Evolutionary conservation across 2,329 filamentous ascomycete genomes (phyloP).

Genomic region (Penicillium occitanis): DNA sequence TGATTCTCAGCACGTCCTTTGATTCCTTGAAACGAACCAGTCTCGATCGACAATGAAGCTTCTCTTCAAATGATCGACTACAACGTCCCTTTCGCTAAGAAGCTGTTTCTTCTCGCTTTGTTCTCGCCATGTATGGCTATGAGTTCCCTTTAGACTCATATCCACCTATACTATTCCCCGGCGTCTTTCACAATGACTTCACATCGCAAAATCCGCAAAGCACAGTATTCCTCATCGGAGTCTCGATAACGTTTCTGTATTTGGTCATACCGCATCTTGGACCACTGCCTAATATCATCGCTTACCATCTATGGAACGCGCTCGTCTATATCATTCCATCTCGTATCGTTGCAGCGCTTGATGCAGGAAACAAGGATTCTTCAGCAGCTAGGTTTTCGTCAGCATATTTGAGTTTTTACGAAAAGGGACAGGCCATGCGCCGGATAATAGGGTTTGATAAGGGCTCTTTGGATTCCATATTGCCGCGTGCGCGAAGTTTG

Average conservation of each 20-base stretch:
- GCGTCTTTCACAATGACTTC: slow-evolving; percentile 36
- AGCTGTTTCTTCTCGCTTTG: not conserved
- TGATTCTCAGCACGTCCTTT: not conserved
- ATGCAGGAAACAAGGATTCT: slow-evolving; percentile 46
- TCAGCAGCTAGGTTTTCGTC: slow-evolving; percentile 41
- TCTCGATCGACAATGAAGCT: slow-evolving; percentile 14
- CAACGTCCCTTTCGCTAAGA: not conserved
- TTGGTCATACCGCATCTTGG: slow-evolving; percentile 34
- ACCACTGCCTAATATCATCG: slow-evolving; percentile 31
- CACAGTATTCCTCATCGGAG: slow-evolving; percentile 32
- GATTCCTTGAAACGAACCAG: not conserved
- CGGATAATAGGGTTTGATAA: slow-evolving; percentile 62
- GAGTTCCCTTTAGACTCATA: slow-evolving; percentile 32
- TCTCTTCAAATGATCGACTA: slow-evolving; percentile 6
- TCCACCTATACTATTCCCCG: slow-evolving; percentile 26
- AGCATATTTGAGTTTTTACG: slow-evolving; percentile 42
- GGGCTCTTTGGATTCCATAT: slow-evolving; percentile 59
- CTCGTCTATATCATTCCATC: slow-evolving; percentile 43
- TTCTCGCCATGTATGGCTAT: slow-evolving; percentile 37
- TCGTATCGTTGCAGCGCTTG: slow-evolving; percentile 47
- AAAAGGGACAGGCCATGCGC: slow-evolving; percentile 65
- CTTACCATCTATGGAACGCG: slow-evolving; percentile 39
- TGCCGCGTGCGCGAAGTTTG: slow-evolving; percentile 56
- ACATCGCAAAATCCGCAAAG: slow-evolving; percentile 29
- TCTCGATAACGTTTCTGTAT: slow-evolving; percentile 32